A percentile compares a stretch with the other conserved stretches of the same genome.
phyloP scores from a whole-genome alignment of 1,284 basidiomycete genomes.

The Amylostereum chailletii region DNA sequence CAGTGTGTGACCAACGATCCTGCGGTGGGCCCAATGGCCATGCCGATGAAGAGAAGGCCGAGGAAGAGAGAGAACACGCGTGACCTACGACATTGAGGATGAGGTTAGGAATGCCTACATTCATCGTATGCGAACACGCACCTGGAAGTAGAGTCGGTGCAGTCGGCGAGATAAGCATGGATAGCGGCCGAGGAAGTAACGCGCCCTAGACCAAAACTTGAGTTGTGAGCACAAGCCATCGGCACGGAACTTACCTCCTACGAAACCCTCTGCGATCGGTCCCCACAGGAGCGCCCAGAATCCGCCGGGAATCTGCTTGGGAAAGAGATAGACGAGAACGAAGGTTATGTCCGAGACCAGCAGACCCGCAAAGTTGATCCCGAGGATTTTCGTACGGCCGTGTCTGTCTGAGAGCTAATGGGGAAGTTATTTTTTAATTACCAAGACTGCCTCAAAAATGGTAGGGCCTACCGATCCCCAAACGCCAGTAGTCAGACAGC shows the following conservation, averaged over 20 bases:
- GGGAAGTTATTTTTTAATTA: not conserved
- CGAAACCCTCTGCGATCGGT: constrained; percentile 62
- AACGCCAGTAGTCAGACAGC: constrained; percentile 72
- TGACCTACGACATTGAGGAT: constrained; percentile 27
- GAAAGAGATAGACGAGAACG: constrained; percentile 55
- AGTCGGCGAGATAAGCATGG: constrained; percentile 60
- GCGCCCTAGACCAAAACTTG: constrained; percentile 31
- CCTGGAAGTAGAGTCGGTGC: constrained; percentile 40
- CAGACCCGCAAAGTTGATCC: constrained; percentile 54
- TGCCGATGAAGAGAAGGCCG: constrained; percentile 57
- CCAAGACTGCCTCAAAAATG: constrained; percentile 1
- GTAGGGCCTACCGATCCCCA: constrained; percentile 65
- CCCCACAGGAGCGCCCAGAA: constrained; percentile 79
- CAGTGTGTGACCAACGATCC: constrained; percentile 57
- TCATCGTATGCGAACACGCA: constrained; percentile 12
- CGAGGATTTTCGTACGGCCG: constrained; percentile 66
- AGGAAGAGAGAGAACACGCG: constrained; percentile 53
- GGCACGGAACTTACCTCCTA: constrained; percentile 54
- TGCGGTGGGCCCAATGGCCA: constrained; percentile 66
- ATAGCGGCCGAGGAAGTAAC: constrained; percentile 39
- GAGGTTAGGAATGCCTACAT: not conserved
- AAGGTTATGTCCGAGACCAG: constrained; percentile 61
- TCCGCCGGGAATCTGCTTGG: constrained; percentile 60
- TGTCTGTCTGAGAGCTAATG: constrained; percentile 67
- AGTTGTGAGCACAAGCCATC: not conserved